phyloP scores from a whole-genome alignment of 2,329 filamentous ascomycete species.

The Ascochyta lentis region DNA sequence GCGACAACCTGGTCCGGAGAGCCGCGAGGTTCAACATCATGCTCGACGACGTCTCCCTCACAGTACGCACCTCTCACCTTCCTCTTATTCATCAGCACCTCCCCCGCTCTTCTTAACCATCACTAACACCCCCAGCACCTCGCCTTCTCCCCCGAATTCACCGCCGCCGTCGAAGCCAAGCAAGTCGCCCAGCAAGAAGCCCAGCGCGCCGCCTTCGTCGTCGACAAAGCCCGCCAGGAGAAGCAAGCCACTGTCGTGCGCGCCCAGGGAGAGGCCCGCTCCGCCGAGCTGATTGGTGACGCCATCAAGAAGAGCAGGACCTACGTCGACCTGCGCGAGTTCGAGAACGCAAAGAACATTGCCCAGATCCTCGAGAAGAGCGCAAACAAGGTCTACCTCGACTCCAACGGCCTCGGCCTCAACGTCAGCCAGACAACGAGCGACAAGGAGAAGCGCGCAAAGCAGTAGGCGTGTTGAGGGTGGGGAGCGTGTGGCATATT shows the following conservation, averaged over 20 bases:
- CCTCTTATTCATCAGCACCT: neutral
- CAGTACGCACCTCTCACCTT: slow-evolving; percentile 62
- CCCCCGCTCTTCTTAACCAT: neutral
- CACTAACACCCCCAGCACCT: slow-evolving; percentile 60
- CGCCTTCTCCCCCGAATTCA: slow-evolving; percentile 73
- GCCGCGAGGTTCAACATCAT: slow-evolving; percentile 97
- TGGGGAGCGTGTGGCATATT: neutral
- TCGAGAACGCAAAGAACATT: slow-evolving; percentile 92
- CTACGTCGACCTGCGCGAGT: slow-evolving; percentile 96
- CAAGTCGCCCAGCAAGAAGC: slow-evolving; percentile 86
- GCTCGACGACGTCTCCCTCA: slow-evolving; percentile 95
- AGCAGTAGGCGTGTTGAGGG: slow-evolving; percentile 21
- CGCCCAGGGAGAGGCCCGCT: slow-evolving; percentile 98
- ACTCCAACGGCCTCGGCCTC: slow-evolving; percentile 86
- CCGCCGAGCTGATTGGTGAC: slow-evolving; percentile 96
- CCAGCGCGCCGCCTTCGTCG: slow-evolving; percentile 94
- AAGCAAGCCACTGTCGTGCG: slow-evolving; percentile 99
- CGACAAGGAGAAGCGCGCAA: slow-evolving; percentile 49
- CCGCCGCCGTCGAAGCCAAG: slow-evolving; percentile 72
- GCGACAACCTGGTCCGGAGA: slow-evolving; percentile 89
- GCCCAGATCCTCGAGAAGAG: slow-evolving; percentile 87
- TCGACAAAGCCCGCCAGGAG: slow-evolving; percentile 98
- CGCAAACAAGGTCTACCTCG: slow-evolving; percentile 92
- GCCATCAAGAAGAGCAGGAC: slow-evolving; percentile 99
- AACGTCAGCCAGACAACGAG: slow-evolving; percentile 68